Base-by-base conservation (phyloP, 441 rosid genomes). In the Populus hybrid region DNA sequence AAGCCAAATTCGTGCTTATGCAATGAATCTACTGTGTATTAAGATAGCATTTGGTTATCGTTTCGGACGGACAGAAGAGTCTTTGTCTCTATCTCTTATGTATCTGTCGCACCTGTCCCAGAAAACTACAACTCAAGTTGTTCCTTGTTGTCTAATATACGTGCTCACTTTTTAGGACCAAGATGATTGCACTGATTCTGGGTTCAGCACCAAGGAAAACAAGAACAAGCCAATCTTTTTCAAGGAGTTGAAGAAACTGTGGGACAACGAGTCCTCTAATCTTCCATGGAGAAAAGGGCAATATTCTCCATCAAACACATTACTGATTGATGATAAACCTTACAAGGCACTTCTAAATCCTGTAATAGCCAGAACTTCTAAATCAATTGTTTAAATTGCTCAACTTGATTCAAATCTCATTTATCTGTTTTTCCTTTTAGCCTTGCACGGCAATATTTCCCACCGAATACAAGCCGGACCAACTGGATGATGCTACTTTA, bases 321-420 rank as follows among this genome's bases (percentile, higher is more conserved):
- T 74, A 64, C 6, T 83, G 67, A 80, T 80, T 10, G 88, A 86
- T 33, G 75, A 77, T 45, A 14, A 65, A 28, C 80, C 88, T 12
- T 78, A 80, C 76, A 83, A 82, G 71, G 77, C 80, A 10, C 81
- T 86, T 18, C 53, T 83, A 3, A 84, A 84, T 86, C 83, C 85
- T 63, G 86, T 86, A 81, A 72, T 29, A 4, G 2, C 35, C 35
- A 33, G 5, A 33, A 6, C 35, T 4, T 33, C 6, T 6, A 33
- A 6, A 33, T 7, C 35, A 33, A 1, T 1, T 24, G 24, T 24
- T 24, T 24, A 24, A 24, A 24, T 33, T 7, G 7, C 36, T 33
- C 6, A 6, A 6, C 36, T 5, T 33, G 36, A 33, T 33, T 33
- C 36, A 33, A 33, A 33, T 33, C 7, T 33, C 36, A 33, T 33